Evolutionary conservation across 805 yeast species (phyloP), one percentile per base, ranked within the genome.

Genomic region (Pichia paraexigua): DNA sequence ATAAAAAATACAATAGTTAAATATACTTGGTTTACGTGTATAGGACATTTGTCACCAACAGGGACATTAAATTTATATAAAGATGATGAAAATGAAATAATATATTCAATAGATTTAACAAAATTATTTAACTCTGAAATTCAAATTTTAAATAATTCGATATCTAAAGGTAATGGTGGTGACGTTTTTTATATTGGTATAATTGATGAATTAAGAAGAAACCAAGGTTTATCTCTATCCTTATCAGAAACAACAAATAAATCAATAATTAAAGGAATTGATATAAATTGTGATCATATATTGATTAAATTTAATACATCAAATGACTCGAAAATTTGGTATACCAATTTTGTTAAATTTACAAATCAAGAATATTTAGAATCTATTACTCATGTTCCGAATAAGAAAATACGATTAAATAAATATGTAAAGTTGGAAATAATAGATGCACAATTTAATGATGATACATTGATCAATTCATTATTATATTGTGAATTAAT

Each of bases 311-410:
- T 85, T 55, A 85, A 87, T 2, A 68, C 82, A 41, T 79, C 79
- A 57, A 79, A 81, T 22, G 91, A 85, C 63, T 70, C 85, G 43
- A 91, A 85, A 60, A 90, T 84, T 62, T 85, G 94, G 91, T 72
- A 77, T 54, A 85, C 85, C 13, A 83, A 87, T 0, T 65, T 86
- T 52, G 76, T 74, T 44, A 80, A 86, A 15, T 82, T 83, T 59
- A 75, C 88, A 9, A 77, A 75, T 50, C 64, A 82, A 28, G 89
- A 83, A 57, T 80, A 60, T 51, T 60, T 66, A 48, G 66, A 69
- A 35, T 15, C 18, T 11, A 61, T 24, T 20, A 28, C 12, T 58
- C 46, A 50, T 48, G 18, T 45, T 58, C 22, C 48, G 53, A 45
- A 41, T 71, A 74, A 27, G 73, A 64, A 56, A 64, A 85, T 52